Evolutionary conservation across 2,329 filamentous ascomycete species (phyloP).

Genomic region (Penicillium griseofulvum): DNA sequence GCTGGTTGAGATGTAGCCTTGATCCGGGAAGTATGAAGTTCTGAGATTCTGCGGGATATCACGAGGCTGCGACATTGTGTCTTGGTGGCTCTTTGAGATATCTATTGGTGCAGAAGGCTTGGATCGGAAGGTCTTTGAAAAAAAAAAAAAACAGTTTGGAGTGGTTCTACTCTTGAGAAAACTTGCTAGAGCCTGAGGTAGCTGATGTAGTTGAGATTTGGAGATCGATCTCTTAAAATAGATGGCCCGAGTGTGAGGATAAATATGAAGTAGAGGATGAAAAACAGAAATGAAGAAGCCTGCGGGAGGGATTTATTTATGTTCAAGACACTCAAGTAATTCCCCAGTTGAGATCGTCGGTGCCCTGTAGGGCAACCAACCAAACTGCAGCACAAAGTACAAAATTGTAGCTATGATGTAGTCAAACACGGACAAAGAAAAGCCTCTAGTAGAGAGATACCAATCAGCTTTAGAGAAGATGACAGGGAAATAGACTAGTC

Average conservation of each 20-base stretch:
- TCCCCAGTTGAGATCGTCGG: conserved; percentile 2
- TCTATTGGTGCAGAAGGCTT: conserved; percentile 24
- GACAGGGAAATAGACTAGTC: conserved; percentile 1
- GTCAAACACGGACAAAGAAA: neutral
- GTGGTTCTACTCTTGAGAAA: conserved; percentile 16
- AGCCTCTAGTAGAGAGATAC: neutral
- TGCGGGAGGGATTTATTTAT: conserved; percentile 20
- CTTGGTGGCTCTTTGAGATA: conserved; percentile 11
- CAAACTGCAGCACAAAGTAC: conserved; percentile 7
- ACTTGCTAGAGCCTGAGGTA: conserved; percentile 17
- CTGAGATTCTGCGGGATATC: conserved; percentile 18
- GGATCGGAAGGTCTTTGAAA: conserved; percentile 21
- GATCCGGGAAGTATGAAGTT: conserved; percentile 13
- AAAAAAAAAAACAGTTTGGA: conserved; percentile 13
- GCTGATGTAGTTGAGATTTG: conserved; percentile 21
- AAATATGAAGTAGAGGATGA: neutral
- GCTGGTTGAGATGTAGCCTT: conserved; percentile 16
- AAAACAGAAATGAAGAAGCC: neutral
- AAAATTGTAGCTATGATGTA: conserved; percentile 5
- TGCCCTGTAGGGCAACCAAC: conserved; percentile 25
- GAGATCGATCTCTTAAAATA: conserved; percentile 20
- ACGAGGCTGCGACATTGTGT: conserved; percentile 10
- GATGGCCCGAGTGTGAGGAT: conserved; percentile 12
- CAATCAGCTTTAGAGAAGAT: conserved; percentile 10
- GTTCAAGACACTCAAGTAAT: neutral